A percentile compares a stretch with the other conserved stretches of the same genome.
phyloP scores from a whole-genome alignment of 331 rosid genomes.

The Quercus lobata region DNA sequence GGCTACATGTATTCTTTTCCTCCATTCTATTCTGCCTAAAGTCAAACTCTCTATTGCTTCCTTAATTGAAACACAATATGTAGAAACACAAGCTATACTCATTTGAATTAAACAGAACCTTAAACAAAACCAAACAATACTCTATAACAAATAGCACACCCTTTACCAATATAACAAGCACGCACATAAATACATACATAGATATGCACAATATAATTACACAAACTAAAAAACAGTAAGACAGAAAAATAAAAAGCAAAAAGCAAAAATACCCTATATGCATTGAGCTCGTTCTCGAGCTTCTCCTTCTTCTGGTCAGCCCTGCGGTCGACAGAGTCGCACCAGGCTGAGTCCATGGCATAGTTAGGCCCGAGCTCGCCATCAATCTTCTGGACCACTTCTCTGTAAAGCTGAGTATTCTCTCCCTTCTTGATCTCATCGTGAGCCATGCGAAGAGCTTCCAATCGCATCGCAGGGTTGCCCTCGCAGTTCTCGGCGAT shows the following conservation, averaged over 20 bases:
- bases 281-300: conserved; percentile 95
- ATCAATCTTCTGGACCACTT: conserved; percentile 71
- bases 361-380: conserved; percentile 68
- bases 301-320: conserved; percentile 92
- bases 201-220: neutral
- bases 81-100: neutral
- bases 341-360: conserved; percentile 63
- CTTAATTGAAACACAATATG: neutral
- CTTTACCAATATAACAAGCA: too few species aligned
- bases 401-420: conserved; percentile 76
- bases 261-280: conserved; percentile 55
- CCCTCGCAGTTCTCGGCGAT: conserved; percentile 59
- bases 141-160: too few species aligned
- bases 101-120: neutral
- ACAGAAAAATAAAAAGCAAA: neutral
- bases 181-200: neutral
- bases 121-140: neutral
- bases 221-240: neutral
- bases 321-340: conserved; percentile 67
- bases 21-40: too few species aligned
- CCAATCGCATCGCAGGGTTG: conserved; percentile 63
- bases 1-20: too few species aligned
- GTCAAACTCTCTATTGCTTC: too few species aligned
- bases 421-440: conserved; percentile 98
- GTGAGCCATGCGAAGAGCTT: conserved; percentile 92